Conservation (phyloP, 805 yeast genomes). For the Nakazawaea sp. region DNA sequence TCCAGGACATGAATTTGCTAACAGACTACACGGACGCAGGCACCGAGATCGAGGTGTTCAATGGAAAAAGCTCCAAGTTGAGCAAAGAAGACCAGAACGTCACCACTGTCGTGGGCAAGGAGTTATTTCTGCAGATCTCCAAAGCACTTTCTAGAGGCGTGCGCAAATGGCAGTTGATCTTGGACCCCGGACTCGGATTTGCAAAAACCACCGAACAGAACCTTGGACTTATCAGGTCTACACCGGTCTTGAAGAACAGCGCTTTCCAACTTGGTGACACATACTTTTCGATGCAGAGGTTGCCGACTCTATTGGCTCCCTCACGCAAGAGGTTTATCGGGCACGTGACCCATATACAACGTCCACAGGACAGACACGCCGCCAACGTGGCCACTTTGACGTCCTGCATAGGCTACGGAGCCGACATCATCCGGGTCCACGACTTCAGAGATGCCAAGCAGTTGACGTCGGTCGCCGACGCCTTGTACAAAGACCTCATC, state of each 20-base stretch:
- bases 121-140: constrained; percentile 47
- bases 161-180: constrained; percentile 80
- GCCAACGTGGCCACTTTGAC: constrained; percentile 75
- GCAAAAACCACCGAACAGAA: constrained; percentile 81
- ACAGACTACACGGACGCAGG: constrained; percentile 36
- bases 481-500: constrained; percentile 8
- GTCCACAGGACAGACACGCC: constrained; percentile 54
- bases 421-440: constrained; percentile 85
- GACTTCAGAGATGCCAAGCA: constrained; percentile 54
- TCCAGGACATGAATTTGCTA: constrained; percentile 60
- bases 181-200: constrained; percentile 96
- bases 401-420: constrained; percentile 64
- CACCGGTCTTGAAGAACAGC: constrained; percentile 41
- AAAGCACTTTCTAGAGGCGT: constrained; percentile 61
- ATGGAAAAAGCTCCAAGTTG: neutral
- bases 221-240: constrained; percentile 49
- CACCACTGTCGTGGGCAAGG: constrained; percentile 54
- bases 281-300: constrained; percentile 38
- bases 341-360: constrained; percentile 48
- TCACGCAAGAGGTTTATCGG: constrained; percentile 88
- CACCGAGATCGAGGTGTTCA: neutral
- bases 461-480: constrained; percentile 14
- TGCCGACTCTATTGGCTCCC: constrained; percentile 79
- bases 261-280: constrained; percentile 22
- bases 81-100: neutral